Evolutionary conservation across 768 basidiomycete genomes (phyloP).

Genomic region (Xerocomus potaroensis): DNA sequence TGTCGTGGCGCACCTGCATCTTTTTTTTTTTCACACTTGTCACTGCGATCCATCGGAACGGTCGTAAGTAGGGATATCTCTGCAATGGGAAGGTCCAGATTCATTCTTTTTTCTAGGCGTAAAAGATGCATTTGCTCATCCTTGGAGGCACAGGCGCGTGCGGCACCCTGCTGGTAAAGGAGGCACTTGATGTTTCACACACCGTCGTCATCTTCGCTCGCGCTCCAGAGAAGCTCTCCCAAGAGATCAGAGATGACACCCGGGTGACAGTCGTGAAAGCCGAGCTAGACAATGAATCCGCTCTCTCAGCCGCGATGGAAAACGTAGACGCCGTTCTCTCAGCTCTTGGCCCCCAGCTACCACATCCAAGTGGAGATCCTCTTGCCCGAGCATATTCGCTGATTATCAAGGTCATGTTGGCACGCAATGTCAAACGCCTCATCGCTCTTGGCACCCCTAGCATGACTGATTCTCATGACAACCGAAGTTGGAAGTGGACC

Average conservation of each 20-base stretch:
- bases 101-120: not conserved
- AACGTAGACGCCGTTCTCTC: constrained; percentile 62
- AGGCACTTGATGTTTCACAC: constrained; percentile 43
- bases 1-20: no score
- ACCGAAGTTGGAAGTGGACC: constrained; percentile 39
- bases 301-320: constrained; percentile 48
- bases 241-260: constrained; percentile 41
- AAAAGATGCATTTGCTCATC: constrained; percentile 53
- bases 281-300: constrained; percentile 47
- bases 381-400: constrained; percentile 55
- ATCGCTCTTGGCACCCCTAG: constrained; percentile 66
- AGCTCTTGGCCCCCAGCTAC: constrained; percentile 52
- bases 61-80: no score
- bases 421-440: constrained; percentile 50
- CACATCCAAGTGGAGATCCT: constrained; percentile 46
- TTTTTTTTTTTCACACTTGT: no score
- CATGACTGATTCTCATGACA: constrained; percentile 58
- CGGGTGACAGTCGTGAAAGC: constrained; percentile 51
- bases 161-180: constrained; percentile 55
- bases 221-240: constrained; percentile 58
- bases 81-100: no score
- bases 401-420: constrained; percentile 55
- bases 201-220: constrained; percentile 60
- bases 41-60: no score
- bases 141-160: constrained; percentile 67